Percentiles rank a stretch among this genome's conserved stretches.
Conservation (phyloP, 352 stramenopile species). For the Blastocystis hominis region DNA sequence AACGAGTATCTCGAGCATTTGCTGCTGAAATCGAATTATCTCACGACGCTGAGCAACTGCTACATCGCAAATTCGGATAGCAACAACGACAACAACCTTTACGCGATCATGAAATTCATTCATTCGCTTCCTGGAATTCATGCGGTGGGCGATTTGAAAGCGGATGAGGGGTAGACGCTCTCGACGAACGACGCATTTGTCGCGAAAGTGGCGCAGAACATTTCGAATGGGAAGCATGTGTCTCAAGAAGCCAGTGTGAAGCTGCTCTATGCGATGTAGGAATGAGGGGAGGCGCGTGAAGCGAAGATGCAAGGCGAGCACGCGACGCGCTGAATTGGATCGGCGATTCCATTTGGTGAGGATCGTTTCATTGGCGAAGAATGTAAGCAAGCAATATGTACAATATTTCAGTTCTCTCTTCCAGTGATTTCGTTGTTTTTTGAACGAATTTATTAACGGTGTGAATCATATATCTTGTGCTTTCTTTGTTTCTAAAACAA, state of each 20-base stretch:
- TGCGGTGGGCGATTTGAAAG: neutral
- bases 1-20: neutral
- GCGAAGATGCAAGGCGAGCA: neutral
- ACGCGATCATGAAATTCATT: constrained; percentile 4
- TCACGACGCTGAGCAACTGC: neutral
- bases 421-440: constrained; percentile 68
- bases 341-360: too few species aligned
- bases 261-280: constrained; percentile 1
- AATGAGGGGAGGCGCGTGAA: neutral
- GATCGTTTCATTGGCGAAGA: neutral
- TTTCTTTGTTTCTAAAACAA: too few species aligned
- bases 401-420: neutral
- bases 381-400: neutral
- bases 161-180: neutral
- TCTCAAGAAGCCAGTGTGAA: neutral
- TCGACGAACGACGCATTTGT: neutral
- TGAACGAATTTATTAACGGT: too few species aligned
- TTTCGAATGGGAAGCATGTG: neutral
- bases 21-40: neutral
- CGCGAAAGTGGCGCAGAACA: neutral
- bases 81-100: constrained; percentile 22
- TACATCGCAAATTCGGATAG: neutral
- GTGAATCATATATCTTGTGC: too few species aligned
- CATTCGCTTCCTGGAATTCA: neutral
- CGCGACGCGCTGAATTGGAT: neutral